A percentile compares a stretch with the other conserved stretches of the same genome.
Evolutionary conservation across 2,329 filamentous ascomycete species (phyloP).

Genomic region (Trichoderma oligosporum): DNA sequence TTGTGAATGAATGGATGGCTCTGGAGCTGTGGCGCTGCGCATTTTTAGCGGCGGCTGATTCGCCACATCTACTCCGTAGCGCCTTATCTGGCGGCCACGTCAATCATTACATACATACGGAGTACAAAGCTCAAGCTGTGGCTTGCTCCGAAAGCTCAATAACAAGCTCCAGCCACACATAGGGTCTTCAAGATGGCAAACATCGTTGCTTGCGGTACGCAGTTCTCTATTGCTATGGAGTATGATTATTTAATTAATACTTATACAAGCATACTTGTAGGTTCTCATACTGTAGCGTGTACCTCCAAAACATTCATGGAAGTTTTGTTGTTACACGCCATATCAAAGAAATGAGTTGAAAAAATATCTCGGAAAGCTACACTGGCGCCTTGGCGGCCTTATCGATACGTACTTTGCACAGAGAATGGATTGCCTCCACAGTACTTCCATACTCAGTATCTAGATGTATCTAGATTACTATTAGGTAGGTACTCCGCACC

Average conservation of each 20-base stretch:
- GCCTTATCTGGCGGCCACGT: slow-evolving; percentile 17
- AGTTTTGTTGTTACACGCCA: not conserved
- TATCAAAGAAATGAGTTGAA: not conserved
- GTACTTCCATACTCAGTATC: not conserved
- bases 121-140: slow-evolving; percentile 11
- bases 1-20: slow-evolving; percentile 16
- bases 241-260: too few species aligned
- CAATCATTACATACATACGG: slow-evolving; percentile 12
- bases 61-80: slow-evolving; percentile 9
- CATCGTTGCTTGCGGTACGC: not conserved
- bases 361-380: not conserved
- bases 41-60: slow-evolving; percentile 15
- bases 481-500: not conserved
- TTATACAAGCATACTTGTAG: too few species aligned
- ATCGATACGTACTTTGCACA: too few species aligned
- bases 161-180: slow-evolving; percentile 18
- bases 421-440: too few species aligned
- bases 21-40: slow-evolving; percentile 13
- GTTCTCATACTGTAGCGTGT: not conserved
- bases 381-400: not conserved
- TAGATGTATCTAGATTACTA: not conserved
- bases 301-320: not conserved
- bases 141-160: not conserved
- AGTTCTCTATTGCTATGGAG: not conserved
- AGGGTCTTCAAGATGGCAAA: not conserved